Evolutionary conservation across 805 yeast species (phyloP), one percentile per base, ranked within the genome.

Genomic region (Wickerhamomyces sydowiorum): DNA sequence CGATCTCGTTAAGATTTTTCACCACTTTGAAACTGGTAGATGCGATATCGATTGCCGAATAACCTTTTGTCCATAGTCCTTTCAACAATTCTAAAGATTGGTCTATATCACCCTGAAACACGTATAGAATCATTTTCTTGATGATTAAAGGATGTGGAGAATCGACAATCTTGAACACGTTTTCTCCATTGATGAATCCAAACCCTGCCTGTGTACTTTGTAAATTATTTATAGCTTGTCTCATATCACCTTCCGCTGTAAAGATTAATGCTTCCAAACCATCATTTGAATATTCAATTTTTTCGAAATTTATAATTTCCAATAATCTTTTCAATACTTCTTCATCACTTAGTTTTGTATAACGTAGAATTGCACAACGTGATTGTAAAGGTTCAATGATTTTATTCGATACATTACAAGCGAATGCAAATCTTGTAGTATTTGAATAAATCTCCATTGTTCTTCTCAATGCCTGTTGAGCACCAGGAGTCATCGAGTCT

Each of bases 231-330:
- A 93, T 76, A 0, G 98, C 99, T 63, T 93, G 99, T 62, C 99
- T 80, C 99, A 93, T 91, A 60, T 93, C 99, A 45, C 99, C 99
- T 59, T 93, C 99, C 0, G 96, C 95, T 0, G 97, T 83, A 65
- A 93, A 93, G 14, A 93, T 80, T 45, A 93, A 72, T 0, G 99
- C 98, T 51, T 88, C 88, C 28, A 93, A 65, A 0, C 99, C 99
- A 61, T 88, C 96, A 47, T 88, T 86, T 15, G 90, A 78, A 62
- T 78, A 86, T 56, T 87, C 70, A 13, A 91, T 85, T 35, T 78
- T 60, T 60, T 93, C 98, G 3, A 63, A 54, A 50, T 81, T 72
- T 36, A 81, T 74, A 19, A 93, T 75, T 53, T 86, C 84, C 48
- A 86, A 61, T 40, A 93, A 66, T 46, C 96, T 73, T 50, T 78